These are phyloP conservation scores for Lipomyces yarrowii DNA, from an alignment of 1,139 yeast genomes.

Conservation along the genomic window DNA sequence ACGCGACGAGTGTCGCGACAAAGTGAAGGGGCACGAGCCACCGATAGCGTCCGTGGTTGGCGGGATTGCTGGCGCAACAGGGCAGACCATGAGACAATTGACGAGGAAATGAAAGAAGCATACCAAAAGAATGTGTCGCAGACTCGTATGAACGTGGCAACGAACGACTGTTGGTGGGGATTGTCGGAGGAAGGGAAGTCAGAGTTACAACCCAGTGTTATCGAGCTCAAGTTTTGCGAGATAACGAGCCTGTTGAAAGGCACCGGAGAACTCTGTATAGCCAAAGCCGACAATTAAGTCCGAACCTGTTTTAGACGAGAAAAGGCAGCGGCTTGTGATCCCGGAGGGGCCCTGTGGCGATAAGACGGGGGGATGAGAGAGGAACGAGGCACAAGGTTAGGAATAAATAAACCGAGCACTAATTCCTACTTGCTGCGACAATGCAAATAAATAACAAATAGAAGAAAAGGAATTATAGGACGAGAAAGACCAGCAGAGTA, in stretches of 20 bases:
- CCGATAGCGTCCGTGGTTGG: background rate
- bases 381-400: background rate
- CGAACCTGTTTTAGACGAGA: background rate
- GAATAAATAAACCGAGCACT: background rate
- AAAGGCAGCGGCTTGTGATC: background rate
- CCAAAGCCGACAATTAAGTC: background rate
- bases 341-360: background rate
- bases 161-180: background rate
- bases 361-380: background rate
- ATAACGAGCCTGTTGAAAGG: background rate
- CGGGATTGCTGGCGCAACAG: background rate
- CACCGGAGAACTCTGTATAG: background rate
- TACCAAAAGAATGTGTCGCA: slow-evolving; percentile 1
- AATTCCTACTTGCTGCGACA: background rate
- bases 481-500: background rate
- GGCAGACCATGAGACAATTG: background rate
- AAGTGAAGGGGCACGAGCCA: slow-evolving; percentile 4
- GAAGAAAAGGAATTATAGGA: background rate
- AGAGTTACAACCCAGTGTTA: background rate
- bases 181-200: background rate
- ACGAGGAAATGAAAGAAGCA: background rate
- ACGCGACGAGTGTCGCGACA: background rate
- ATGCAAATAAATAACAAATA: slow-evolving; percentile 1
- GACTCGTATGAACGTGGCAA: background rate
- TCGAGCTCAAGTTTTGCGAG: background rate